Evolutionary conservation across 805 yeast genomes (phyloP).

Genomic region (Lipomyces orientalis): DNA sequence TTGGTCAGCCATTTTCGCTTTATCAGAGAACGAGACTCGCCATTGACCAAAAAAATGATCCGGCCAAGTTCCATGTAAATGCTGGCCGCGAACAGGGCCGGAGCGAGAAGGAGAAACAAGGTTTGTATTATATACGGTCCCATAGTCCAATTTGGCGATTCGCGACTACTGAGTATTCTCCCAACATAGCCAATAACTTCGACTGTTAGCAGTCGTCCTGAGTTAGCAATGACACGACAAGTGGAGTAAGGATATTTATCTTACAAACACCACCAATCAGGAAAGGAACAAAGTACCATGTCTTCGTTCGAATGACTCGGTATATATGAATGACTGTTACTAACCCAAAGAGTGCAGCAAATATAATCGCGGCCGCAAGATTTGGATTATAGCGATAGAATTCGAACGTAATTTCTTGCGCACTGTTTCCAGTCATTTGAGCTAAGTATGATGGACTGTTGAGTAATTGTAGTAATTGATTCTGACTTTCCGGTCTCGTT

Average conservation of each 20-base stretch:
- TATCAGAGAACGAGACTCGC: conserved; percentile 24
- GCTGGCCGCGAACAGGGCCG: conserved; percentile 40
- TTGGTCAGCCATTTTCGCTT: conserved; percentile 33
- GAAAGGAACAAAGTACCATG: conserved; percentile 9
- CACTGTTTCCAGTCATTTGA: too few species aligned
- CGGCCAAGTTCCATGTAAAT: conserved; percentile 40
- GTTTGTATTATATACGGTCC: conserved; percentile 33
- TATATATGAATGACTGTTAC: not conserved
- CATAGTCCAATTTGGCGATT: too few species aligned
- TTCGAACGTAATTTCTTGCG: too few species aligned
- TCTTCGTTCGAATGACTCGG: not conserved
- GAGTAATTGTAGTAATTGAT: too few species aligned
- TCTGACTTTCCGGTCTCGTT: too few species aligned
- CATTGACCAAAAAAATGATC: conserved; percentile 27
- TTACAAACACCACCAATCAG: conserved; percentile 12
- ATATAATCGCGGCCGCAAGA: not conserved
- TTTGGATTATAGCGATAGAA: conserved; percentile 2
- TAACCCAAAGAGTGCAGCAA: not conserved
- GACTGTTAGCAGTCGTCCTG: not conserved
- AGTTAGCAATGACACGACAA: not conserved
- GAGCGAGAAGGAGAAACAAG: conserved; percentile 39
- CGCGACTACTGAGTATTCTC: too few species aligned
- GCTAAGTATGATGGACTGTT: too few species aligned
- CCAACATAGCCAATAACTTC: conserved; percentile 7
- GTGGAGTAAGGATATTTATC: too few species aligned